Percentiles rank a stretch among this genome's conserved stretches.
Conservation (phyloP, 371 early-diverging fungal species). For the Phascolomyces articulosus region DNA sequence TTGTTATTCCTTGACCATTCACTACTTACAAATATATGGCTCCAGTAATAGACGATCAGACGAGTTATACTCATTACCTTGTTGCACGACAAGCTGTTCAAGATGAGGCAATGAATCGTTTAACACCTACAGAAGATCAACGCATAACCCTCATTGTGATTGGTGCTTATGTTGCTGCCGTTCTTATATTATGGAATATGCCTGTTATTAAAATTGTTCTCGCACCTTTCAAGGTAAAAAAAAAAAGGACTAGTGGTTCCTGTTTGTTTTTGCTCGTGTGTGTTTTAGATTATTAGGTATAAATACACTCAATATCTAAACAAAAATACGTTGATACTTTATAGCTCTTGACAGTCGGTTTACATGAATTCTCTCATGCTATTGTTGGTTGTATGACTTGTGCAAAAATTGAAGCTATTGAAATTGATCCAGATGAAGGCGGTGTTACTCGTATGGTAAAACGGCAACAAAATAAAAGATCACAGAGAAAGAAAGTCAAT, state of each 20-base stretch:
- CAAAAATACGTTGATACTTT: neutral
- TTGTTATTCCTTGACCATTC: too few relatives aligned
- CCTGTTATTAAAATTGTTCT: conserved; percentile 81
- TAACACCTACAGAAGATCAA: conserved; percentile 72
- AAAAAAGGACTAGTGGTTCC: neutral
- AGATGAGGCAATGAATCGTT: conserved; percentile 28
- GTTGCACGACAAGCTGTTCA: conserved; percentile 46
- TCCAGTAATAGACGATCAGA: conserved; percentile 24
- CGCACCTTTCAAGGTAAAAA: conserved; percentile 86
- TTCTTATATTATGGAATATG: conserved; percentile 86
- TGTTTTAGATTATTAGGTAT: neutral
- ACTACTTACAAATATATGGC: too few relatives aligned
- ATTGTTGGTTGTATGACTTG: conserved; percentile 84
- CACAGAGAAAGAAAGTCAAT: neutral
- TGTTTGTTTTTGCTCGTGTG: too few relatives aligned
- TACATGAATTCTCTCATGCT: conserved; percentile 88
- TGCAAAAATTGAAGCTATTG: conserved; percentile 88
- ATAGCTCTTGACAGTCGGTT: conserved; percentile 76
- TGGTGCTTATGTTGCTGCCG: conserved; percentile 71
- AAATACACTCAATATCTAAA: neutral
- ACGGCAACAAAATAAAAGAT: neutral
- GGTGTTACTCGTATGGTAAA: conserved; percentile 84
- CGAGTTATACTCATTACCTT: conserved; percentile 39
- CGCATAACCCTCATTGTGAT: conserved; percentile 69
- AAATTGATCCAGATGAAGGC: conserved; percentile 93